Base-by-base conservation (phyloP, 345 rosid species). In the Citrus reticulata region DNA sequence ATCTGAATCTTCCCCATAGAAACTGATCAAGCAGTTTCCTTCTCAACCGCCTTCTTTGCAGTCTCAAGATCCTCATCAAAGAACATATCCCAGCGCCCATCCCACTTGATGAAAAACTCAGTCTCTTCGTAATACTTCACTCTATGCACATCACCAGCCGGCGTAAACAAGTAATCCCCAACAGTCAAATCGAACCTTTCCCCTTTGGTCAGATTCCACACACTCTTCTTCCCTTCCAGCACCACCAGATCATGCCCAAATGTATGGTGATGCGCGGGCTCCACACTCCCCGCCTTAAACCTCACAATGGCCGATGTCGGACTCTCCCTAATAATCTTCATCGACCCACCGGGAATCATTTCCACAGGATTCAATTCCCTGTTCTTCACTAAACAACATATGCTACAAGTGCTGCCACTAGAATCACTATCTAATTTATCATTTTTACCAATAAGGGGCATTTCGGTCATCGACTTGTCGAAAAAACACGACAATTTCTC, bases 191-290 rank as follows among this genome's bases (percentile, higher is more conserved):
- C 96, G 65, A 85, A 87, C 70, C 77, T 91, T 73, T 84, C 89
- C 67, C 87, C 85, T 89, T 95, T 93, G 37, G 76, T 95, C 79
- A 95, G 27, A 72, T 92, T 95, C 99, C 98, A 93, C 8, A 93
- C 97, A 14, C 85, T 91, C 83, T 93, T 95, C 79, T 83, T 91
- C 77, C 96, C 95, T 66, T 86, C 80, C 65, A 89, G 77, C 72
- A 93, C 99, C 76, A 93, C 85, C 84, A 95, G 73, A 63, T 91
- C 97, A 76, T 95, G 99, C 1, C 99, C 97, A 39, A 90, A 95
- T 2, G 96, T 93, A 76, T 93, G 94, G 80, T 93, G 99, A 59
- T 95, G 99, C 4, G 98, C 99, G 0, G 97, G 99, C 79, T 95
- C 99, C 4, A 92, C 89, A 19, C 97, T 92, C 78, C 95, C 98